Percentiles rank a stretch among this genome's conserved stretches.
phyloP scores from a whole-genome alignment of 2,329 filamentous ascomycete genomes.

The Ramichloridium luteum region DNA sequence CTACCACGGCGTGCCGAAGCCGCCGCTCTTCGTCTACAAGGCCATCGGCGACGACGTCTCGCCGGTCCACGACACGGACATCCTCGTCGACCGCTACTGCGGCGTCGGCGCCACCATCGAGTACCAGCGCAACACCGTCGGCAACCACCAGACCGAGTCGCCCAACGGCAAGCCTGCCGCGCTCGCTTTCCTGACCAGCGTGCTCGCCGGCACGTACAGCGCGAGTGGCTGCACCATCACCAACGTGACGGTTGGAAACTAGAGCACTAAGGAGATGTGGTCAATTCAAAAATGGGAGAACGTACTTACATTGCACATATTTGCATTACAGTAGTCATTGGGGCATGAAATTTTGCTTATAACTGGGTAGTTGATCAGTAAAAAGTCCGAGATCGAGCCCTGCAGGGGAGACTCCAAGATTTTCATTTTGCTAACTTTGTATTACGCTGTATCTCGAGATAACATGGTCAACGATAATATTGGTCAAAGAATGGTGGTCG shows the following conservation, averaged over 20 bases:
- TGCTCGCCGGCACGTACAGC: slow-evolving; percentile 15
- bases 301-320: too few species aligned
- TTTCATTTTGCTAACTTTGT: too few species aligned
- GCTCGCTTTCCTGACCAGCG: slow-evolving; percentile 16
- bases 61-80: slow-evolving; percentile 31
- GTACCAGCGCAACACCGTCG: slow-evolving; percentile 31
- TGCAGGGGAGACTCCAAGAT: too few species aligned
- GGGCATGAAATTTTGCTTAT: too few species aligned
- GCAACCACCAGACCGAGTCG: slow-evolving; percentile 29
- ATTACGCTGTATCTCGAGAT: too few species aligned
- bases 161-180: slow-evolving; percentile 25
- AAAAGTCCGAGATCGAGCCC: too few species aligned
- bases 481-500: too few species aligned
- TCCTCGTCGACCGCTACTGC: slow-evolving; percentile 30
- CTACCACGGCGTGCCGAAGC: slow-evolving; percentile 28
- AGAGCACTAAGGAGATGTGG: too few species aligned
- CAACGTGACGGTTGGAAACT: slow-evolving; percentile 15
- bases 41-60: slow-evolving; percentile 34
- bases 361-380: too few species aligned
- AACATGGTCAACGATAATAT: too few species aligned
- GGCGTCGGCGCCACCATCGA: slow-evolving; percentile 27
- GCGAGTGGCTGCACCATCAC: slow-evolving; percentile 18
- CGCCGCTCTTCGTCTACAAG: slow-evolving; percentile 39
- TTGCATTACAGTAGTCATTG: too few species aligned
- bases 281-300: too few species aligned